These are phyloP conservation scores for Fraxinus xanthoxyloides DNA, from an alignment of 305 asterid genomes.

Conservation along the genomic window DNA sequence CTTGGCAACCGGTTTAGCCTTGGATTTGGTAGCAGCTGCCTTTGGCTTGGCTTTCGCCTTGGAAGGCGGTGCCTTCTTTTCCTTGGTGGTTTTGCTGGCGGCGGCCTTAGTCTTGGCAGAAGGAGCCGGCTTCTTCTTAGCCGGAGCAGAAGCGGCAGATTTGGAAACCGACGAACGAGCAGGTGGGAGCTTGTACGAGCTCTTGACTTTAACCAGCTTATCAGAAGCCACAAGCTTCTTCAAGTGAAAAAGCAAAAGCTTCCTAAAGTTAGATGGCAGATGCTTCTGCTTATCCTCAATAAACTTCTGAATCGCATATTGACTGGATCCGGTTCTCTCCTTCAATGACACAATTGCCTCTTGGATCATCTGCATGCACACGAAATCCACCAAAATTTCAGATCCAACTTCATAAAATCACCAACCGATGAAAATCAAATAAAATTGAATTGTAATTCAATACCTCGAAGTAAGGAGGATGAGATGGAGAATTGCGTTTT, in stretches of 20 bases:
- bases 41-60: constrained; percentile 31
- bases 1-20: constrained; percentile 27
- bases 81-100: constrained; percentile 16
- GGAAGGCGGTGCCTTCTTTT: constrained; percentile 27
- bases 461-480: constrained; percentile 93
- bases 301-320: constrained; percentile 71
- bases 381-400: neutral
- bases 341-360: constrained; percentile 72
- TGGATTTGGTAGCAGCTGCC: constrained; percentile 22
- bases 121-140: constrained; percentile 6
- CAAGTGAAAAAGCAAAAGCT: constrained; percentile 67
- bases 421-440: neutral
- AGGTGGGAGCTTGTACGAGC: constrained; percentile 69
- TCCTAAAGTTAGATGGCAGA: constrained; percentile 72
- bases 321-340: constrained; percentile 87
- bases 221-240: constrained; percentile 65
- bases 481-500: constrained; percentile 53
- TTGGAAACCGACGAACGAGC: constrained; percentile 30
- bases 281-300: constrained; percentile 73
- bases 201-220: constrained; percentile 72
- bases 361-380: constrained; percentile 63
- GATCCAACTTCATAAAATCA: constrained; percentile 24
- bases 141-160: constrained; percentile 17
- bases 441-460: neutral
- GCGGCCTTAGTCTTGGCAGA: constrained; percentile 31